Evolutionary conservation across 2,329 filamentous ascomycete genomes (phyloP), one percentile per base, ranked within the genome.

Genomic region (Epichloe gansuensis): DNA sequence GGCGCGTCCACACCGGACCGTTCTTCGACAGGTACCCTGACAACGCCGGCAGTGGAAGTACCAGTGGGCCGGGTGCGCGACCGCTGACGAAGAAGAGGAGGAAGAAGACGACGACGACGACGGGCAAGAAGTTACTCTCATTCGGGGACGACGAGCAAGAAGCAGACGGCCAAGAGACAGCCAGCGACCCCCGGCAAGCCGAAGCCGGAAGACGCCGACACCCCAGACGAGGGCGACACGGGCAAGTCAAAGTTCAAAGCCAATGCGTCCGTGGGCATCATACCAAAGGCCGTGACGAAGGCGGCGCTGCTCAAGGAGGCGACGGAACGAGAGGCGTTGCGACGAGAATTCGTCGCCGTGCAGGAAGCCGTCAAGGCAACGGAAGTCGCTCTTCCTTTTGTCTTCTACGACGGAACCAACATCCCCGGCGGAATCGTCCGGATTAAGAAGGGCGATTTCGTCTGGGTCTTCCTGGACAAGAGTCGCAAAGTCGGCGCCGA

Each of bases 361-460:
- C 93, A 96, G 65, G 88, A 94, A 56, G 81, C 83, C 0, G 86
- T 97, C 58, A 95, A 94, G 70, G 81, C 82, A 21, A 91, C 90
- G 8, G 91, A 96, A 63, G 87, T 98, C 52, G 77, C 86, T 15
- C 85, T 98, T 35, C 93, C 93, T 0, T 98, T 97, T 67, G 88
- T 97, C 3, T 97, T 97, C 65, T 97, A 96, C 70, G 91, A 97
- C 60, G 93, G 93, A 15, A 88, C 88, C 23, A 91, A 94, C 65
- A 86, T 87, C 11, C 87, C 91, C 0, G 89, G 90, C 15, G 91
- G 91, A 1, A 79, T 79, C 13, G 91, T 91, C 47, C 83, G 85
- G 54, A 80, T 97, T 49, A 95, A 90, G 68, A 98, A 98, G 69
- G 91, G 93, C 9, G 93, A 97, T 63, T 85, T 83, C 53, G 77